Conservation (phyloP, 2,329 filamentous ascomycete species). For the Botryosphaeria dothidea region DNA sequence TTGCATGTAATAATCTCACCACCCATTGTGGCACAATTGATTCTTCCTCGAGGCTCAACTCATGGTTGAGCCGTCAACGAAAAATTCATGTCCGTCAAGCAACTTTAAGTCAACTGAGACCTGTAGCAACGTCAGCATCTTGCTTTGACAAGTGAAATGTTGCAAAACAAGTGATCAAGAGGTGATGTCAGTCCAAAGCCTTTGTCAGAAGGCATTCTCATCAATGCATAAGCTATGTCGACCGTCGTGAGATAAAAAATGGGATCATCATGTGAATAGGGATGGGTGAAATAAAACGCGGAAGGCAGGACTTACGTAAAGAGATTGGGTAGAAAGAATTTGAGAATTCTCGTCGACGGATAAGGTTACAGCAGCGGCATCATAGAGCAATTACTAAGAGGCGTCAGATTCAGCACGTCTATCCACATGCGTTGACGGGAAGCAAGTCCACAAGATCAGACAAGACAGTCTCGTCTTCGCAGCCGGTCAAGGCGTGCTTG, state of each 20-base stretch:
- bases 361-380: background rate
- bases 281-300: background rate
- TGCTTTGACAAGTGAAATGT: background rate
- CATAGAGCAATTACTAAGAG: constrained; percentile 13
- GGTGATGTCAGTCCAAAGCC: constrained; percentile 39
- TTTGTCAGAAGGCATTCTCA: constrained; percentile 78
- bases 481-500: constrained; percentile 58
- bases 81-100: background rate
- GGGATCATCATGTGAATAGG: constrained; percentile 65
- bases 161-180: background rate
- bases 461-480: constrained; percentile 49
- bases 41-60: constrained; percentile 6
- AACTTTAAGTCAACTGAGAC: background rate
- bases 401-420: background rate
- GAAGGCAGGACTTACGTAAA: background rate
- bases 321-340: background rate
- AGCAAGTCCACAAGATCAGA: constrained; percentile 28
- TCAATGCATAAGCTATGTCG: constrained; percentile 79
- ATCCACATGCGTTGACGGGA: background rate
- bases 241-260: constrained; percentile 74
- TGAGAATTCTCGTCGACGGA: background rate
- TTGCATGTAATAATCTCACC: background rate
- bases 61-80: constrained; percentile 1
- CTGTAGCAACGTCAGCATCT: background rate
- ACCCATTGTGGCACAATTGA: too few relatives aligned